Percentiles rank a stretch among this genome's conserved stretches.
These are phyloP conservation scores for Colletotrichum sp. DNA, from an alignment of 2,329 filamentous ascomycete genomes.

Conservation along the genomic window DNA sequence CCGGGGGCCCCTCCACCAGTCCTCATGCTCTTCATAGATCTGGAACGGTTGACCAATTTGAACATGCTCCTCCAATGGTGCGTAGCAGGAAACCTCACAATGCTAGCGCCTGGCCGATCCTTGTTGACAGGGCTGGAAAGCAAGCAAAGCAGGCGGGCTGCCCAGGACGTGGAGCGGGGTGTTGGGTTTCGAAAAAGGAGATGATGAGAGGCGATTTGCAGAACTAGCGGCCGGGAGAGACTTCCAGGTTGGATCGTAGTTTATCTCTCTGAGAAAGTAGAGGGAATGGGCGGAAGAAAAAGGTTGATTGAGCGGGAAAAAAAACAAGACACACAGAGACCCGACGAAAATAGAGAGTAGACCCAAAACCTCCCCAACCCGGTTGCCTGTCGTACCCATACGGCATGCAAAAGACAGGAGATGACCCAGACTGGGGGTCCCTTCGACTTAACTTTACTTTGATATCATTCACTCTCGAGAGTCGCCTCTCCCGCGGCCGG, in stretches of 20 bases:
- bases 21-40: constrained; percentile 30
- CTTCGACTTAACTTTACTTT: constrained; percentile 19
- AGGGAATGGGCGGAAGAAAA: background rate
- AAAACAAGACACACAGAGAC: background rate
- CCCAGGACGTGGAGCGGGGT: constrained; percentile 8
- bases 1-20: constrained; percentile 20
- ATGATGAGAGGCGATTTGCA: constrained; percentile 4
- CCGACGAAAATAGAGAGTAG: background rate
- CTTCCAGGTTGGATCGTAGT: background rate
- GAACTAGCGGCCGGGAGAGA: background rate
- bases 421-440: background rate
- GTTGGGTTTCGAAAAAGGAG: constrained; percentile 12
- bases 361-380: background rate
- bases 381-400: background rate
- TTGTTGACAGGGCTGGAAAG: constrained; percentile 14
- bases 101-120: constrained; percentile 14
- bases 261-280: background rate
- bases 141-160: background rate
- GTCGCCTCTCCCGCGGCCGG: constrained; percentile 10
- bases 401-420: constrained; percentile 9
- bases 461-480: constrained; percentile 8
- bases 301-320: background rate
- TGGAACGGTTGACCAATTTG: constrained; percentile 36
- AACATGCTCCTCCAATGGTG: constrained; percentile 31
- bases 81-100: constrained; percentile 8